Evolutionary conservation across 345 rosid species (phyloP).

Genomic region (Angophora floribunda): DNA sequence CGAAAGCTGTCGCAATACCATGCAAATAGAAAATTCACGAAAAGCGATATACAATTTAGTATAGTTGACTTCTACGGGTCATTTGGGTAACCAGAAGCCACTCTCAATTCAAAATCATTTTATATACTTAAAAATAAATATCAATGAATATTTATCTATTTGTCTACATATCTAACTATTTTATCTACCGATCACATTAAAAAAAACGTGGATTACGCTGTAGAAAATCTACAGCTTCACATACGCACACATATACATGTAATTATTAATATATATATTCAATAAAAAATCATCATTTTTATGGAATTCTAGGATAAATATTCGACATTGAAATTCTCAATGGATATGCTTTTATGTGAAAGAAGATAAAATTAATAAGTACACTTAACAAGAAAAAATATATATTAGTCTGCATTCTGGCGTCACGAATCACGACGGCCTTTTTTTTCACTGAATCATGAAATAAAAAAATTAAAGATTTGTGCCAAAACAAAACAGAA

Average conservation of each 20-base stretch:
- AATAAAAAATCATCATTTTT: background rate
- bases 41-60: background rate
- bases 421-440: background rate
- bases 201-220: background rate
- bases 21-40: fast-evolving
- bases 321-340: background rate
- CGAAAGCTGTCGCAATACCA: background rate
- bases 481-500: background rate
- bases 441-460: background rate
- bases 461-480: background rate
- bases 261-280: background rate
- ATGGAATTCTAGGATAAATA: background rate
- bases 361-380: background rate
- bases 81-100: too few species aligned
- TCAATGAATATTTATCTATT: too few species aligned
- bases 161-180: background rate
- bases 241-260: background rate
- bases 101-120: too few species aligned
- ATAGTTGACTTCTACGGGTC: background rate
- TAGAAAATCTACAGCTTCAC: background rate
- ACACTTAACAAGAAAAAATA: background rate
- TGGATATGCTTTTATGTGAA: background rate
- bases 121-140: too few species aligned
- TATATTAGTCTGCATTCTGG: background rate
- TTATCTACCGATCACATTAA: background rate